phyloP scores from a whole-genome alignment of 306 rosid genomes.

The Leucaena leucocephala region DNA sequence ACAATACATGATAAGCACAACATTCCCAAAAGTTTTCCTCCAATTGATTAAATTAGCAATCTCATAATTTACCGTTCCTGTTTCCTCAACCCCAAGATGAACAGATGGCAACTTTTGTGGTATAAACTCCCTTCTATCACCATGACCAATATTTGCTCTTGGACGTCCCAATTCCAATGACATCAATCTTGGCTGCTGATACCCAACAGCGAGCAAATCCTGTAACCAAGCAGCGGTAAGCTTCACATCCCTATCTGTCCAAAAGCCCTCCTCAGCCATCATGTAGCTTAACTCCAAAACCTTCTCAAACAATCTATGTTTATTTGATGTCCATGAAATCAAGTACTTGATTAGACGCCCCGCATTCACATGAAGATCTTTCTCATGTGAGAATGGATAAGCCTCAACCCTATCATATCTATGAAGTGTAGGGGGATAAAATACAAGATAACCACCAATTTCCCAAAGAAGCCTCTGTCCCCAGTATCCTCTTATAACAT shows the following conservation, averaged over 20 bases:
- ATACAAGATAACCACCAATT: constrained; percentile 83
- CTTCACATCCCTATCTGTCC: constrained; percentile 90
- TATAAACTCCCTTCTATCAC: constrained; percentile 78
- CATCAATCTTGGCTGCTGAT: constrained; percentile 95
- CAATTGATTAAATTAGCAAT: constrained; percentile 86
- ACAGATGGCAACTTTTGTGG: constrained; percentile 89
- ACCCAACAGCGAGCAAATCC: constrained; percentile 90
- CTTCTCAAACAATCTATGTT: constrained; percentile 83
- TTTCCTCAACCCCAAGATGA: constrained; percentile 98
- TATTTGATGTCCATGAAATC: constrained; percentile 76
- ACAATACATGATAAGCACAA: constrained; percentile 87
- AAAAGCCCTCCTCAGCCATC: constrained; percentile 93
- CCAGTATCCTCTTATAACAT: constrained; percentile 98
- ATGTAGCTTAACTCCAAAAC: constrained; percentile 80
- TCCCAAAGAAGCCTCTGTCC: constrained; percentile 99
- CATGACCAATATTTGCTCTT: constrained; percentile 82
- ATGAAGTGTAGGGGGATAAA: constrained; percentile 92
- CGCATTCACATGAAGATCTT: constrained; percentile 90
- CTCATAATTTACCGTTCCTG: constrained; percentile 86
- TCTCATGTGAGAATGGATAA: constrained; percentile 92
- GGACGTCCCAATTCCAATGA: constrained; percentile 85
- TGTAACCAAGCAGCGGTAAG: constrained; percentile 98
- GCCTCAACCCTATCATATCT: constrained; percentile 83
- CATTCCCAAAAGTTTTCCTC: constrained; percentile 94
- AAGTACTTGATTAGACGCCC: constrained; percentile 79